Base-by-base conservation (phyloP, 176 grass and related monocot species). In the Carex parvula region DNA sequence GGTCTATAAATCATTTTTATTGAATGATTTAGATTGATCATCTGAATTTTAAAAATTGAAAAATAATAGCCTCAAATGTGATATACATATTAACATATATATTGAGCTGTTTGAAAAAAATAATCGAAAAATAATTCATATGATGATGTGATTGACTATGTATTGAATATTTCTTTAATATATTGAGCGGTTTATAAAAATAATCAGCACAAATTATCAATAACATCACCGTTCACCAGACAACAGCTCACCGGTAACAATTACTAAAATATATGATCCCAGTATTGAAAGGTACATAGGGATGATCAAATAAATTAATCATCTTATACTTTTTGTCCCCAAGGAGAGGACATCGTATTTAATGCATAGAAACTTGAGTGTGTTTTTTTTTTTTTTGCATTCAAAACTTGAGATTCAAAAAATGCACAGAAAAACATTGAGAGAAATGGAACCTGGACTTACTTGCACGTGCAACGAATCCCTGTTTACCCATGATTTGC, bases 291-390 rank as follows among this genome's bases (percentile, higher is more conserved):
- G 32, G 21, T 79, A 67, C 84, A 66, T 79, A 14, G 84, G 84
- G 71, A 85, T 75, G 15, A 64, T 66, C 39, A 85, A 85, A 66
- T 12, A 83, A 83, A 11, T 68, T 54, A 68, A 68, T 66, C 42
- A 11, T 24, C 6, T 78, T 53, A 53, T 79, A 63, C 84, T 58
- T 85, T 56, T 79, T 85, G 84, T 63, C 84, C 17, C 84, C 84
- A 0, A 64, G 20, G 35, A 54, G 41, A 78, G 44, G 62, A 17
- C 11, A 48, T 30, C 5, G 30, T 17, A 50, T 61, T 85, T 35
- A 78, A 85, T 85, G 84, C 84, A 24, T 60, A 65, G 70, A 64
- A 85, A 12, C 18, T 85, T 76, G 65, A 18, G 26, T 29, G 29
- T 29, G 26, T 26, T 26, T 5, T 39, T 39, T 39, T 39, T 3